Evolutionary conservation across 805 yeast species (phyloP), one percentile per base, ranked within the genome.

Genomic region (Saccharomyces kudriavzevii): DNA sequence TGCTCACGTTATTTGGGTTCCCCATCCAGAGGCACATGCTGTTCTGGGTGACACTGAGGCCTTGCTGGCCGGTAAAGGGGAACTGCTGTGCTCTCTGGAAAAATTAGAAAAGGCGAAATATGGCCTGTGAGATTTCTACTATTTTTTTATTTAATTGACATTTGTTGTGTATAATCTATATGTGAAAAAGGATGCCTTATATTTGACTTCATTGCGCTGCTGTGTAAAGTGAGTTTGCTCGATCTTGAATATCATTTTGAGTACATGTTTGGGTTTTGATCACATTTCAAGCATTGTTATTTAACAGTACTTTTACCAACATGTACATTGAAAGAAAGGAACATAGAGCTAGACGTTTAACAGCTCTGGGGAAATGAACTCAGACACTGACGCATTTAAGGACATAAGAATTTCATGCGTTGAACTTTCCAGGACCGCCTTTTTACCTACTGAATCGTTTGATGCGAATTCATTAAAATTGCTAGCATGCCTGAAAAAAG

Each of bases 1-100:
- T 10, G 87, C 89, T 13, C 77, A 77, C 52, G 96, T 92, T n/a
- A 78, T 92, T 49, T 94, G 98, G 99, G 86, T 91, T 13, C 98
- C 99, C 9, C 92, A 92, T 69, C 77, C 77, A 26, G 81, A 87
- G 54, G 96, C 96, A 0, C 63, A 79, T 31, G 72, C 75, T 20
- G 78, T 80, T 6, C 69, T 87, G 58, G 80, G 82, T 8, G 76
- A 77, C 46, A 78, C 82, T 58, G 63, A 76, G 8, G 72, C 72
- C 5, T 73, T 79, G 22, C 68, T 88, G 51, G 83, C 80, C 2
- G 76, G 72, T 48, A 72, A 76, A 49, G 95, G 91, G 31, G 83
- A 80, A 59, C 67, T 85, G 9, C 62, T 87, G 48, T 60, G 61
- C 3, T 73, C 82, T 6, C 70, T 89, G 49, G 74, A 63, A 45